These are phyloP conservation scores for Lophium mytilinum DNA, from an alignment of 495 filamentous ascomycete genomes.

Conservation along the genomic window DNA sequence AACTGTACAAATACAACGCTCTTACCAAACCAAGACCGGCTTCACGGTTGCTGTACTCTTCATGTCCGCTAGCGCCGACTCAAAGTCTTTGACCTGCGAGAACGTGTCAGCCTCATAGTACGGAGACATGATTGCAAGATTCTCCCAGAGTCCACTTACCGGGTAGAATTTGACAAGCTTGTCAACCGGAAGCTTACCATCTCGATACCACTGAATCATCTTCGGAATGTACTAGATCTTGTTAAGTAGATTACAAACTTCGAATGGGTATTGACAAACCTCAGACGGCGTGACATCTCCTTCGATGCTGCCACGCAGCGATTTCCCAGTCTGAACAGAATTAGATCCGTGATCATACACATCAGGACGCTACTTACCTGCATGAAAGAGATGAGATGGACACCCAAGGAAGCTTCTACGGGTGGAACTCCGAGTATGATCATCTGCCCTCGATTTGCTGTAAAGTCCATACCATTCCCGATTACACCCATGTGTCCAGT, in stretches of 20 bases:
- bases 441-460: background rate
- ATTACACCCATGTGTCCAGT: constrained; percentile 4
- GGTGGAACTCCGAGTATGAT: constrained; percentile 4
- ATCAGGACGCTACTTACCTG: background rate
- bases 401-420: background rate
- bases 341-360: background rate
- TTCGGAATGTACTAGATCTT: constrained; percentile 3
- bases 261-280: background rate
- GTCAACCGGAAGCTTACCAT: constrained; percentile 31
- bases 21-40: constrained; percentile 27
- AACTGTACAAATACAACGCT: background rate
- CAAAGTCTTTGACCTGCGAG: constrained; percentile 60
- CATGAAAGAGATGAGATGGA: constrained; percentile 2
- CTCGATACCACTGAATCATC: constrained; percentile 29
- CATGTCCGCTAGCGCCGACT: constrained; percentile 41
- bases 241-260: background rate
- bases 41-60: constrained; percentile 33
- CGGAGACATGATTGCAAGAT: background rate
- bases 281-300: constrained; percentile 3
- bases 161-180: constrained; percentile 24
- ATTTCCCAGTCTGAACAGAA: background rate
- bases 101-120: background rate
- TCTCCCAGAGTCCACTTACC: background rate
- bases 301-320: constrained; percentile 11
- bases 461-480: background rate